phyloP scores from a whole-genome alignment of 371 early-diverging fungal species.

The Haplosporangium sp. region DNA sequence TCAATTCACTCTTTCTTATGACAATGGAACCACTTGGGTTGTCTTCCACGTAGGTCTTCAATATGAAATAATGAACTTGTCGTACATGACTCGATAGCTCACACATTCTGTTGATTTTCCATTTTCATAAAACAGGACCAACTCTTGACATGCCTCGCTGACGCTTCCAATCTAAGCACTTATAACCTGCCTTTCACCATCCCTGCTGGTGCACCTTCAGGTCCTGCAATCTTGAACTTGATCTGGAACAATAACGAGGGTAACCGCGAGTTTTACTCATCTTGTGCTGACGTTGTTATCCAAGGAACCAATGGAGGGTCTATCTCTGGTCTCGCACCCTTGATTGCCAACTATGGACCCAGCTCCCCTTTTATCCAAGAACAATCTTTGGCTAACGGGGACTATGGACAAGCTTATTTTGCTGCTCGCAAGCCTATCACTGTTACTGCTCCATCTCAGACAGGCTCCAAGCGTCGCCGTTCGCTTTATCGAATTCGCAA shows the following conservation, averaged over 20 bases:
- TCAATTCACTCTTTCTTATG: conserved; percentile 73
- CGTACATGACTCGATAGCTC: neutral
- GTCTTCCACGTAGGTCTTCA: conserved; percentile 52
- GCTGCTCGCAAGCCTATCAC: conserved; percentile 43
- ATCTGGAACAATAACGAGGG: conserved; percentile 58
- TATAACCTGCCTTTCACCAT: conserved; percentile 39
- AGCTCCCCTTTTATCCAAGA: conserved; percentile 38
- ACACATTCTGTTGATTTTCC: neutral
- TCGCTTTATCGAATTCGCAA: conserved; percentile 13
- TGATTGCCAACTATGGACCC: conserved; percentile 52
- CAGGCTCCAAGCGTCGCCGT: conserved; percentile 25
- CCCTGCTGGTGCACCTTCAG: conserved; percentile 44
- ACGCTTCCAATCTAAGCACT: conserved; percentile 24
- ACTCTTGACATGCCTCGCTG: conserved; percentile 33
- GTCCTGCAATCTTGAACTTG: conserved; percentile 43
- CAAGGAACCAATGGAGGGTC: conserved; percentile 44
- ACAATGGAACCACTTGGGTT: conserved; percentile 67
- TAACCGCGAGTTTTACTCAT: conserved; percentile 54
- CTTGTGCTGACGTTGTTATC: conserved; percentile 44
- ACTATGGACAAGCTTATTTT: conserved; percentile 43
- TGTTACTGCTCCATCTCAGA: conserved; percentile 26
- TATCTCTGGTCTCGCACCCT: conserved; percentile 46
- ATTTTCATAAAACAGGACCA: conserved; percentile 14
- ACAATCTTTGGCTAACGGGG: conserved; percentile 17
- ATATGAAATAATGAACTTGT: too few relatives aligned